Conservation (phyloP, 2,329 filamentous ascomycete species). For the Fusarium nodosum region DNA sequence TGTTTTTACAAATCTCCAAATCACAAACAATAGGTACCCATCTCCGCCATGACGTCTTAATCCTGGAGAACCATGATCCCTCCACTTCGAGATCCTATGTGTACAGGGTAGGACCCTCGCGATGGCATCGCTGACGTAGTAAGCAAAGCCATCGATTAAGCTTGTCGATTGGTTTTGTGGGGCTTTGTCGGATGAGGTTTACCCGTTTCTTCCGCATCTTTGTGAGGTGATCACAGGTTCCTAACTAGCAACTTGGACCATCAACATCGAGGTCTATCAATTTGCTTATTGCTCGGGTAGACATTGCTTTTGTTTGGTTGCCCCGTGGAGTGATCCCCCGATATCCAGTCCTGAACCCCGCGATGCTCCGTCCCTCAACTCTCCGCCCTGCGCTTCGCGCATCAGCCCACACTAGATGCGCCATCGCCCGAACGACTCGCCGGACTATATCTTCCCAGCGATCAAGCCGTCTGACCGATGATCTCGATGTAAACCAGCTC, state of each 20-base stretch:
- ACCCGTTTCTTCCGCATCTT: slow-evolving; percentile 35
- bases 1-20: neutral
- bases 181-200: slow-evolving; percentile 33
- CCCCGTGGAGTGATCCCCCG: slow-evolving; percentile 8
- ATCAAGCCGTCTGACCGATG: slow-evolving; percentile 59
- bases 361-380: slow-evolving; percentile 52
- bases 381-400: slow-evolving; percentile 51
- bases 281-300: neutral
- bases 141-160: slow-evolving; percentile 15
- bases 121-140: slow-evolving; percentile 41
- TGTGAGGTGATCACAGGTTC: slow-evolving; percentile 12
- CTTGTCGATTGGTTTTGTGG: slow-evolving; percentile 22
- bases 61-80: neutral
- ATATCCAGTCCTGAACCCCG: slow-evolving; percentile 20
- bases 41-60: slow-evolving; percentile 4
- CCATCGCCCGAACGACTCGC: slow-evolving; percentile 39
- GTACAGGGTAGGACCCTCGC: slow-evolving; percentile 37
- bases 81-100: neutral
- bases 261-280: slow-evolving; percentile 19
- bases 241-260: slow-evolving; percentile 21
- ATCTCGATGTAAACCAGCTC: slow-evolving; percentile 65
- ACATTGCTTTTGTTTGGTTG: slow-evolving; percentile 1
- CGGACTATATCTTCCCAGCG: slow-evolving; percentile 52
- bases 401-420: slow-evolving; percentile 44
- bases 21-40: neutral